Evolutionary conservation across 345 rosid genomes (phyloP), one percentile per base, ranked within the genome.

Genomic region (Hibiscus mutabilis): DNA sequence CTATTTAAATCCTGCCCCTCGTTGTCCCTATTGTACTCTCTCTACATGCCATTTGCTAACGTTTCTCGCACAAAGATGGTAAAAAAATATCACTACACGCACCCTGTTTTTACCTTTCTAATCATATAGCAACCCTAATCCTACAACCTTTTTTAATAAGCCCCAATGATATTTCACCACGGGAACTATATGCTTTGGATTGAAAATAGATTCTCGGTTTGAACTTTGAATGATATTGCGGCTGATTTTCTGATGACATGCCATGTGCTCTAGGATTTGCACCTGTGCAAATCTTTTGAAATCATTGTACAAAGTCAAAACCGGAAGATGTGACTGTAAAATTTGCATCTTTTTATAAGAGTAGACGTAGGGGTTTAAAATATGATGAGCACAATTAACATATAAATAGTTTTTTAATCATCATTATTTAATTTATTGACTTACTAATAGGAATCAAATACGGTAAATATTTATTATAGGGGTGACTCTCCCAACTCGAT

Each of bases 41-140:
- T 40, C 46, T 7, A 37, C 11, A 11, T 40, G 11, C 46, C 14
- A 11, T 53, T 27, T 12, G 6, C 12, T 40, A 44, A 67, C 71
- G 71, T 62, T 74, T 19, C 75, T 13, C 16, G 12, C 46, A 69
- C 76, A 21, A 69, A 68, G 29, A 25, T 58, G 49, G 14, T 59
- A 60, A 40, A 51, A 24, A 62, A 10, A 46, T 46, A 44, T 2
- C 0, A 40, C 15, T 56, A 27, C 40, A 52, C 44, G 14, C 33
- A 13, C 3, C 53, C 33, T 44, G 46, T 24, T 42, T 42, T 46
- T 44, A 9, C 21, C 44, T n/a, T 40, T 58, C 52, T 62, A 49
- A 73, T 72, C 55, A 67, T 74, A 13, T 69, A 74, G 72, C 76
- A 71, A 76, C 84, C 81, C 72, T 65, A 78, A 49, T 25, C 27